A percentile compares a stretch with the other conserved stretches of the same genome.
These are phyloP conservation scores for Naegleria lovaniensis DNA, from an alignment of 208 protist genomes.

Conservation along the genomic window DNA sequence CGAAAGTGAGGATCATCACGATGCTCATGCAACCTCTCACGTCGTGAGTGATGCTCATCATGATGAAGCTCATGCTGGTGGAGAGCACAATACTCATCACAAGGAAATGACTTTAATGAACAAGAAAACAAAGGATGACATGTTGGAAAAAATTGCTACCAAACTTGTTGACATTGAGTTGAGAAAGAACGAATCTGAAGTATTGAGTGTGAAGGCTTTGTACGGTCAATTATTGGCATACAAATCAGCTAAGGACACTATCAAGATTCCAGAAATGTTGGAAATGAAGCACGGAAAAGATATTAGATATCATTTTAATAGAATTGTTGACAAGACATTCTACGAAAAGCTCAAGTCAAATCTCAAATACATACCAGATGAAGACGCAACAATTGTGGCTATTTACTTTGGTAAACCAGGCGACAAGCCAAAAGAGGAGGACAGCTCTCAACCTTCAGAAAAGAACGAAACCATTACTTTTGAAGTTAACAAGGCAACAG, in stretches of 20 bases:
- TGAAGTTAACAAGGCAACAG: neutral
- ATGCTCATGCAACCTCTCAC: neutral
- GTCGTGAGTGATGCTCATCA: neutral
- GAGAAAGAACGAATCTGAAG: neutral
- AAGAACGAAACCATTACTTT: neutral
- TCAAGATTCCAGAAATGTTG: neutral
- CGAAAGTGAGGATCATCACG: neutral
- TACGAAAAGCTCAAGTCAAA: neutral
- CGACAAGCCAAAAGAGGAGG: neutral
- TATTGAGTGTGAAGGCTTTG: neutral
- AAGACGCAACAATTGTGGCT: neutral
- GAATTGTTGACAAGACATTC: neutral
- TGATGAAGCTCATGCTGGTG: neutral
- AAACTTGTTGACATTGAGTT: slow-evolving; percentile 2
- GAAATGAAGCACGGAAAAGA: neutral
- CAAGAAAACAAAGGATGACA: neutral
- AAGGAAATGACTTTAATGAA: slow-evolving; percentile 5
- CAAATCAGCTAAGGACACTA: neutral
- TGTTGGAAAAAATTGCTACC: neutral
- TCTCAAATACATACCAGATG: neutral
- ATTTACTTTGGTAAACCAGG: neutral
- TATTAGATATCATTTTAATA: slow-evolving; percentile 7
- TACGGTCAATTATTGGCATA: neutral
- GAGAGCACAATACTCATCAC: neutral
- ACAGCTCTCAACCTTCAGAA: neutral